Evolutionary conservation across 163 green algal genomes (phyloP), one percentile per base, ranked within the genome.

Genomic region (Prototheca wickerhamii): DNA sequence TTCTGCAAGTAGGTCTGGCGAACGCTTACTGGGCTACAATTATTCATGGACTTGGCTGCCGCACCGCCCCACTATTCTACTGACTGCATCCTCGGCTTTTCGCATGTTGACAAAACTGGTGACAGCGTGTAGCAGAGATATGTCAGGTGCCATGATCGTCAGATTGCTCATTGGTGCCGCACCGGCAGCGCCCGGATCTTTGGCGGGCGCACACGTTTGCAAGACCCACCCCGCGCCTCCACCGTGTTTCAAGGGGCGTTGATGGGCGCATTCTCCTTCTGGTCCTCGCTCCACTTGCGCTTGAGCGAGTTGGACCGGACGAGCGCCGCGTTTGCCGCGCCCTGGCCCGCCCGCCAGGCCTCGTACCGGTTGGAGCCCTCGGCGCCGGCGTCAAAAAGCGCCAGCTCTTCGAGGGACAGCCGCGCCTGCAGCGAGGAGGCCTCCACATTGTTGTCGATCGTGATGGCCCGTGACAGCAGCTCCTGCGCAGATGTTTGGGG

Each of bases 261-360:
- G 49, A 28, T 56, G 12, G 20, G 15, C 49, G 7, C 29, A 20
- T 35, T 20, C 0, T 60, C 35, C 30, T 60, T 25, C 53, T 60
- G 53, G 26, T 60, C 35, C 1, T 58, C 56, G 4, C n/a, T 37
- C 67, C 67, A 73, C 60, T 73, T 73, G 67, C 67, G 67, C 54
- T 73, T 73, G n/a, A 73, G 53, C 25, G 31, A 59, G 20, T 20
- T n/a, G 23, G 44, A 3, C n/a, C 54, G 52, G 32, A 25, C 23
- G 42, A 68, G 29, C 42, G 8, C 5, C 4, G 60, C 20, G 32
- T n/a, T 10, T 8, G 12, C 43, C 35, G 60, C 43, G 35, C 28
- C 58, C 40, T 30, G 61, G 42, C 58, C 53, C 37, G 31, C 50
- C 21, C 57, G 64, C 54, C 60, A 78, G 12, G 55, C 29, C 7